Evolutionary conservation across 352 stramenopile genomes (phyloP).

Genomic region (Pythium myriotylum): DNA sequence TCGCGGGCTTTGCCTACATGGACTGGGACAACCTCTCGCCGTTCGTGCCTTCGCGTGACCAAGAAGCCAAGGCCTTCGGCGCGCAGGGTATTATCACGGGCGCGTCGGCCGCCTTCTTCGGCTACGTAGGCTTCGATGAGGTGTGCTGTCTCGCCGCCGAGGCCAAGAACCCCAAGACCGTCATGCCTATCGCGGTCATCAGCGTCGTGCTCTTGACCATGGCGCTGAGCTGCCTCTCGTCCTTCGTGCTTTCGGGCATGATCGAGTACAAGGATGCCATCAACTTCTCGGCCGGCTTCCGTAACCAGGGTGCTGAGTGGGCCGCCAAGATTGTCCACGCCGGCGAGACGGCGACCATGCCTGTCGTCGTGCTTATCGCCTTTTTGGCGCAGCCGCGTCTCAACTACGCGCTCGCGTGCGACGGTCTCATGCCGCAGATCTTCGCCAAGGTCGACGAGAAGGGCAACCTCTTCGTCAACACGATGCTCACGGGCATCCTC

Average conservation of each 20-base stretch:
- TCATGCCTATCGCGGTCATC: slow-evolving; percentile 84
- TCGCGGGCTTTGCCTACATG: slow-evolving; percentile 84
- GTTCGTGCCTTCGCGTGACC: slow-evolving; percentile 63
- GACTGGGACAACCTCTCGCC: slow-evolving; percentile 79
- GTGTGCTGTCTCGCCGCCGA: slow-evolving; percentile 90
- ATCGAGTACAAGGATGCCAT: slow-evolving; percentile 16
- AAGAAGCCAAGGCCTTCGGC: slow-evolving; percentile 35
- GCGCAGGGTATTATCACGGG: slow-evolving; percentile 70
- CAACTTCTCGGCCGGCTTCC: slow-evolving; percentile 46
- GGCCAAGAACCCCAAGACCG: slow-evolving; percentile 65
- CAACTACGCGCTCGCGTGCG: slow-evolving; percentile 90
- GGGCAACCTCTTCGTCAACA: slow-evolving; percentile 79
- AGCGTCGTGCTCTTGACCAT: slow-evolving; percentile 74
- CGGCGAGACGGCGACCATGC: slow-evolving; percentile 85
- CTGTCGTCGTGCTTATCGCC: slow-evolving; percentile 91
- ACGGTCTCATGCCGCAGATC: slow-evolving; percentile 91
- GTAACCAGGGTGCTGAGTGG: slow-evolving; percentile 37
- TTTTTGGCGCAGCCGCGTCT: slow-evolving; percentile 92
- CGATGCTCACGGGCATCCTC: slow-evolving; percentile 56
- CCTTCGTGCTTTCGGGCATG: slow-evolving; percentile 87
- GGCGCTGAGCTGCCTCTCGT: slow-evolving; percentile 64
- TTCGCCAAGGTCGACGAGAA: slow-evolving; percentile 86
- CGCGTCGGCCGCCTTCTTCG: slow-evolving; percentile 91
- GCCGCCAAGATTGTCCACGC: slow-evolving; percentile 49
- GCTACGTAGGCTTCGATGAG: slow-evolving; percentile 94